Percentiles rank a stretch among this genome's conserved stretches.
These are phyloP conservation scores for Exserohilum rostratum DNA, from an alignment of 2,329 filamentous ascomycete species.

Conservation along the genomic window DNA sequence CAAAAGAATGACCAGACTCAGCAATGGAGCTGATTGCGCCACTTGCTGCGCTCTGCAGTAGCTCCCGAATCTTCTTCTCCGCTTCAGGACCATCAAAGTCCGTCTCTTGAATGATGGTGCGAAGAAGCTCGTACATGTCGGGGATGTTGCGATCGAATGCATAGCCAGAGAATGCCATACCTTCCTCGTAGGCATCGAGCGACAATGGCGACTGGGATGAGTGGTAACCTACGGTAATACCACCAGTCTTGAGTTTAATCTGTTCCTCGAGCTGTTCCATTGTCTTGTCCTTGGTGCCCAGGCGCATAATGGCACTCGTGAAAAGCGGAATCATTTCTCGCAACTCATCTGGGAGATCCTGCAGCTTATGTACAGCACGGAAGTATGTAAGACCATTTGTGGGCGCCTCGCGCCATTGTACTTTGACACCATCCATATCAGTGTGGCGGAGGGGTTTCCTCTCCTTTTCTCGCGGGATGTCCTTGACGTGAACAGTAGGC, in stretches of 20 bases:
- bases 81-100: conserved; percentile 87
- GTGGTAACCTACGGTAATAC: conserved; percentile 83
- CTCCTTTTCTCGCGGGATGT: conserved; percentile 83
- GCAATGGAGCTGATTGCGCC: conserved; percentile 92
- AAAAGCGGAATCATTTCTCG: conserved; percentile 87
- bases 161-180: conserved; percentile 82
- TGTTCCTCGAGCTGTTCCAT: conserved; percentile 96
- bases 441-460: conserved; percentile 69
- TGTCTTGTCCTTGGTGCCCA: conserved; percentile 83
- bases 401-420: conserved; percentile 90
- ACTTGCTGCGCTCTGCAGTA: conserved; percentile 84
- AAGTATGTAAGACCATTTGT: conserved; percentile 98
- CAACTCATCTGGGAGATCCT: conserved; percentile 82
- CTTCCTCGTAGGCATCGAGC: conserved; percentile 74
- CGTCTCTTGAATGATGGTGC: conserved; percentile 81
- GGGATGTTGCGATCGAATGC: conserved; percentile 89
- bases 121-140: conserved; percentile 86
- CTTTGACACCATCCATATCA: conserved; percentile 66
- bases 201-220: conserved; percentile 78
- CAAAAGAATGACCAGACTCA: conserved; percentile 85
- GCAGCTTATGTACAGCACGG: conserved; percentile 80
- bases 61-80: conserved; percentile 79
- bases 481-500: conserved; percentile 84
- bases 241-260: conserved; percentile 95
- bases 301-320: conserved; percentile 87